Percentiles rank a stretch among this genome's conserved stretches.
These are phyloP conservation scores for Paragyromitra xinjiangensis DNA, from an alignment of 495 filamentous ascomycete species.

Conservation along the genomic window DNA sequence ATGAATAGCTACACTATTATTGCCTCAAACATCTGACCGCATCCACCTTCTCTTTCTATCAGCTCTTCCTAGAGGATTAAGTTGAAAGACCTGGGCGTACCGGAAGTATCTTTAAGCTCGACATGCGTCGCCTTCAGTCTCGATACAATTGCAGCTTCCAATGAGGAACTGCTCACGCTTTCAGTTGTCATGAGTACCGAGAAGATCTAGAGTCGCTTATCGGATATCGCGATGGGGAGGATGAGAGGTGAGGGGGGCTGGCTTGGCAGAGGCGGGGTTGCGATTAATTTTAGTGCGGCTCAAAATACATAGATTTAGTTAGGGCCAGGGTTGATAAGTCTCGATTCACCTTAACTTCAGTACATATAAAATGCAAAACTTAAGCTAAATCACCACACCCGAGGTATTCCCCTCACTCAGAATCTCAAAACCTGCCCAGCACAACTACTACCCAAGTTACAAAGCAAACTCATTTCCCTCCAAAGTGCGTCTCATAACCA, in stretches of 20 bases:
- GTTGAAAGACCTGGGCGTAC: slow-evolving; percentile 62
- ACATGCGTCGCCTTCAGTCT: slow-evolving; percentile 83
- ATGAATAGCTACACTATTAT: slow-evolving; percentile 70
- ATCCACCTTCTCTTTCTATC: slow-evolving; percentile 65
- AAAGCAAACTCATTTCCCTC: slow-evolving; percentile 24
- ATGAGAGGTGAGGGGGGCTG: slow-evolving; percentile 31
- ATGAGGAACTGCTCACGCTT: slow-evolving; percentile 52
- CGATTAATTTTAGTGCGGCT: slow-evolving; percentile 36
- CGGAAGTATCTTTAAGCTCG: slow-evolving; percentile 91
- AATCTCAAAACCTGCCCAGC: background rate
- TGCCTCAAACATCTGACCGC: slow-evolving; percentile 92
- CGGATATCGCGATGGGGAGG: slow-evolving; percentile 44
- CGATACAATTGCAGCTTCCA: slow-evolving; percentile 74
- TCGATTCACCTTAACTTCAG: background rate
- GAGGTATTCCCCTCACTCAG: background rate
- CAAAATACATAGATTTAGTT: background rate
- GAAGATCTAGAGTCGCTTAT: slow-evolving; percentile 30
- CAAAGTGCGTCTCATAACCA: slow-evolving; percentile 25
- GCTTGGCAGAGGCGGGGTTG: slow-evolving; percentile 45
- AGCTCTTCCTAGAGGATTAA: slow-evolving; percentile 57
- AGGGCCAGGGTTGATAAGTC: slow-evolving; percentile 15
- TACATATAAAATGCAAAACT: slow-evolving; percentile 20
- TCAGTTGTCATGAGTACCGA: slow-evolving; percentile 24
- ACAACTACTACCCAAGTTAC: background rate
- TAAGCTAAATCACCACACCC: background rate